These are phyloP conservation scores for Artomyces pyxidatus DNA, from an alignment of 768 basidiomycete genomes.

Conservation along the genomic window DNA sequence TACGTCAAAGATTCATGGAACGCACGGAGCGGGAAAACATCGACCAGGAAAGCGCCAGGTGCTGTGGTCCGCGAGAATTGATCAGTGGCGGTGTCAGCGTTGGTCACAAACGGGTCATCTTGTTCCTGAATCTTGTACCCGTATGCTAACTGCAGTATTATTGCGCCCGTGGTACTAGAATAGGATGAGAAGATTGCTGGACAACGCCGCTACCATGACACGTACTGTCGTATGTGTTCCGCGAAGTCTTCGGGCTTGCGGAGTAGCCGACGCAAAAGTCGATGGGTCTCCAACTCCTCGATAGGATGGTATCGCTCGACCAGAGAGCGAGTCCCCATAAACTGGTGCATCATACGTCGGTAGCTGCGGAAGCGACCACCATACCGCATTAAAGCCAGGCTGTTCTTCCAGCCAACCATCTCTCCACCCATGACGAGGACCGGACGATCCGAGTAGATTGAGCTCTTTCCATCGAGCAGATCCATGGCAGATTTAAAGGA, in stretches of 20 bases:
- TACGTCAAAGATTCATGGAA: background rate
- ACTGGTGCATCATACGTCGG: constrained; percentile 35
- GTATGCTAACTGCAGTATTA: constrained; percentile 23
- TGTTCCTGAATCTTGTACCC: constrained; percentile 19
- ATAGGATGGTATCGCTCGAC: background rate
- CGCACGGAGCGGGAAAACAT: constrained; percentile 18
- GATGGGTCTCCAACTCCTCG: constrained; percentile 10
- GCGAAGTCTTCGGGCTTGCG: constrained; percentile 1
- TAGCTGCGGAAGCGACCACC: constrained; percentile 36
- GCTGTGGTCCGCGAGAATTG: constrained; percentile 10
- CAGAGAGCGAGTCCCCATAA: constrained; percentile 26
- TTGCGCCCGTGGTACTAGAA: constrained; percentile 14
- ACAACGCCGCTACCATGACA: background rate
- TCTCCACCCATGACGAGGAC: constrained; percentile 43
- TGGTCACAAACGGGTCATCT: constrained; percentile 20
- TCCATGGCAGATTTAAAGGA: constrained; percentile 30
- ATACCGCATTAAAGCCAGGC: constrained; percentile 37
- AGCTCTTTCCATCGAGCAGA: constrained; percentile 39
- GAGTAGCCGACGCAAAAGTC: constrained; percentile 6
- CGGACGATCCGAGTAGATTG: constrained; percentile 42
- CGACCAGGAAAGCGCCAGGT: constrained; percentile 17
- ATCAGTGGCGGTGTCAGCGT: constrained; percentile 13
- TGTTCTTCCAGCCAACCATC: constrained; percentile 32
- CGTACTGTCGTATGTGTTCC: constrained; percentile 5
- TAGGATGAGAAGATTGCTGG: no score